These are phyloP conservation scores for Solanum sitiens DNA, from an alignment of 257 asterid genomes.

Conservation along the genomic window DNA sequence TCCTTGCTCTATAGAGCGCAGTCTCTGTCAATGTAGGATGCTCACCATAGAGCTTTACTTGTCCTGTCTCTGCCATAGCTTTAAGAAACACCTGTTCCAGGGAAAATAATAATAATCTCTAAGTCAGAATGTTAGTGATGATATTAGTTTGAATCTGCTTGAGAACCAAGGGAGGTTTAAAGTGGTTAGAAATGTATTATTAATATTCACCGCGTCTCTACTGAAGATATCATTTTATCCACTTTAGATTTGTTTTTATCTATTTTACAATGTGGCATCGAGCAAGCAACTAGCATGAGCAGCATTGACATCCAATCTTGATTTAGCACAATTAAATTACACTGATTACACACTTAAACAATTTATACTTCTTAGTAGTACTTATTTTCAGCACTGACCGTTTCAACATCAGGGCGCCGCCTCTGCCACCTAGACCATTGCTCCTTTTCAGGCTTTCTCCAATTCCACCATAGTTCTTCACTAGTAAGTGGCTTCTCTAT, in stretches of 20 bases:
- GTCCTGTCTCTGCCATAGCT: slow-evolving; percentile 98
- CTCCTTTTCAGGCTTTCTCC: slow-evolving; percentile 88
- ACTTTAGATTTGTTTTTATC: background rate
- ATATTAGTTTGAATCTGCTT: background rate
- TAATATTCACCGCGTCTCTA: background rate
- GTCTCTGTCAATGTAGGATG: slow-evolving; percentile 79
- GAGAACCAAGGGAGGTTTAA: background rate
- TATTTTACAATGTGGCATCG: background rate
- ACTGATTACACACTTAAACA: background rate
- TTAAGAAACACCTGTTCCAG: slow-evolving; percentile 73
- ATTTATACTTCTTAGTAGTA: background rate
- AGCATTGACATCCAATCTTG: background rate
- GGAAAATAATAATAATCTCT: background rate
- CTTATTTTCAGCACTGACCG: slow-evolving; percentile 29
- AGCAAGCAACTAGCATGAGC: background rate
- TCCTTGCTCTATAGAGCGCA: slow-evolving; percentile 76
- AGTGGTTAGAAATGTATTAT: background rate
- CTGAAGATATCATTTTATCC: background rate
- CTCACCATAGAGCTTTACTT: slow-evolving; percentile 83
- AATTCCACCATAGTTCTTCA: slow-evolving; percentile 97
- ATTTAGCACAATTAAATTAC: background rate
- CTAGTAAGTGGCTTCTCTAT: slow-evolving; percentile 58
- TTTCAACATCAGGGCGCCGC: slow-evolving; percentile 89
- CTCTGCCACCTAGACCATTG: slow-evolving; percentile 99
- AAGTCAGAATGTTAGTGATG: background rate